A percentile compares a stretch with the other conserved stretches of the same genome.
These are phyloP conservation scores for Oxyria digyna DNA, from an alignment of 148 eudicot genomes.

Conservation along the genomic window DNA sequence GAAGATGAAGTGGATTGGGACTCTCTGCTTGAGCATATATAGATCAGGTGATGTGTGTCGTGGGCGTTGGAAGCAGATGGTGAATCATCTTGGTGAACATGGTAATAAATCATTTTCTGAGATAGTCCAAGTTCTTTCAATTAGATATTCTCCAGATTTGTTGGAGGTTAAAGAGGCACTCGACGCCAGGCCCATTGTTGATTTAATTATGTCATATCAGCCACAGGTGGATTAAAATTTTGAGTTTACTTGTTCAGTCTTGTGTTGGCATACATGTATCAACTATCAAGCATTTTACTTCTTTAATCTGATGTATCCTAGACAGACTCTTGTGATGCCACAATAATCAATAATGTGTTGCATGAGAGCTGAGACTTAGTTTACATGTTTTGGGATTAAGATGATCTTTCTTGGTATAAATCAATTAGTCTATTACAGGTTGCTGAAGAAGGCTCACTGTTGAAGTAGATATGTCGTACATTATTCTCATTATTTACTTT, in stretches of 20 bases:
- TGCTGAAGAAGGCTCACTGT: too few species aligned
- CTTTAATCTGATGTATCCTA: too few species aligned
- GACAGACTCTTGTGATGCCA: too few species aligned
- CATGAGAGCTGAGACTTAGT: too few species aligned
- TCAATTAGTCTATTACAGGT: too few species aligned
- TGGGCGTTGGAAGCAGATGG: constrained; percentile 29
- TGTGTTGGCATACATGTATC: too few species aligned
- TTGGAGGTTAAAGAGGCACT: constrained; percentile 21
- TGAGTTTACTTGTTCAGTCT: too few species aligned
- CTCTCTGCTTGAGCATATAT: constrained; percentile 23
- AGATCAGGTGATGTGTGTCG: constrained; percentile 25
- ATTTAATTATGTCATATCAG: constrained; percentile 10
- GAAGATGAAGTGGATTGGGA: constrained; percentile 35
- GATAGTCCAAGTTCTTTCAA: constrained; percentile 27
- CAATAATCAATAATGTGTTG: too few species aligned
- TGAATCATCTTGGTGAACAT: constrained; percentile 22
- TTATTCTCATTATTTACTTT: too few species aligned
- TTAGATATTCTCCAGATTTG: constrained; percentile 22
- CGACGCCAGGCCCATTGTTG: constrained; percentile 17
- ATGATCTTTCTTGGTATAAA: too few species aligned
- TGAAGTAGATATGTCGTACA: too few species aligned
- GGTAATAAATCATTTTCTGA: constrained; percentile 18
- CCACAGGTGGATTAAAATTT: background rate
- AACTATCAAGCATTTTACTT: background rate
- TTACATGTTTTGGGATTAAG: too few species aligned